Conservation (phyloP, 352 stramenopile genomes). For the Blastocystis sp. region DNA sequence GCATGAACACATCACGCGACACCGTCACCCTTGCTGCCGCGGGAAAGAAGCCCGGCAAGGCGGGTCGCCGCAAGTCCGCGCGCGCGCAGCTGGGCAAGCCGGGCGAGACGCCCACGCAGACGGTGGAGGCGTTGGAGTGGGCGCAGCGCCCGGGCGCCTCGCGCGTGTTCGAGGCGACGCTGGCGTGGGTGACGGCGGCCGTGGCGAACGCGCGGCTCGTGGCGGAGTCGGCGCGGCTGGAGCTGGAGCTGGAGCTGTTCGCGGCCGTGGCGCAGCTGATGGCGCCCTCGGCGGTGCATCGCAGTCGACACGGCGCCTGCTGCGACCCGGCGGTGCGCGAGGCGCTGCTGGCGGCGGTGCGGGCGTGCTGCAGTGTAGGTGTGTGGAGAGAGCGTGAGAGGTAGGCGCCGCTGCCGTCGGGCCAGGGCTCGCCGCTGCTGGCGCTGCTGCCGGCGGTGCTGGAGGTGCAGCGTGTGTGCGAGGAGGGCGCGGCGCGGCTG, state of each 20-base stretch:
- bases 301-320: not conserved
- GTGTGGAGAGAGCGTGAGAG: not conserved
- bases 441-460: constrained; percentile 5
- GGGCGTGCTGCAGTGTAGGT: not conserved
- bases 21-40: not conserved
- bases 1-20: constrained; percentile 43
- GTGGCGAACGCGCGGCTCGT: not conserved
- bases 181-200: not conserved
- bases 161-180: not conserved
- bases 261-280: not conserved
- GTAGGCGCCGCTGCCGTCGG: constrained; percentile 37
- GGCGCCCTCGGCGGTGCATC: constrained; percentile 8
- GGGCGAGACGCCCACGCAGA: not conserved
- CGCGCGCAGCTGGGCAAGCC: constrained; percentile 3
- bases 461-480: not conserved
- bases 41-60: constrained; percentile 32
- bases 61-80: not conserved
- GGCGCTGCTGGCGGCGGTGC: not conserved
- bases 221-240: not conserved
- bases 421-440: constrained; percentile 38
- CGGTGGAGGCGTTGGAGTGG: constrained; percentile 34
- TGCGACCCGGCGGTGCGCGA: not conserved
- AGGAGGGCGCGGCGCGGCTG: not conserved
- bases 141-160: not conserved
- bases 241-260: constrained; percentile 58